Conservation (phyloP, 441 rosid genomes). For the Raphanus hybrid region DNA sequence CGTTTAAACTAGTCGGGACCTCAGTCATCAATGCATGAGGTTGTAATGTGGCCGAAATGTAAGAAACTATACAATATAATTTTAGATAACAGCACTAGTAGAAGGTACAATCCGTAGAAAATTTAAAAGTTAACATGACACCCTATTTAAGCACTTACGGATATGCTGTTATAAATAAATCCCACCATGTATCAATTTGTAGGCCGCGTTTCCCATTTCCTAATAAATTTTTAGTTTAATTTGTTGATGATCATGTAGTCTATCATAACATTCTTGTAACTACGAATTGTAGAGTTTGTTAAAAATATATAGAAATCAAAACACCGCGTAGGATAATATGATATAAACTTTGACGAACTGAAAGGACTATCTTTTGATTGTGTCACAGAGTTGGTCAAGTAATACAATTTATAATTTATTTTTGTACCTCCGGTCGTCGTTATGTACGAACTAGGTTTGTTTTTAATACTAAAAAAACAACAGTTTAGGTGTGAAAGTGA, state of each 20-base stretch:
- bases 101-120: too few species aligned
- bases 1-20: too few species aligned
- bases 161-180: neutral
- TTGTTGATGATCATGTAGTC: neutral
- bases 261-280: neutral
- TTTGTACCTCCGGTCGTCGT: neutral
- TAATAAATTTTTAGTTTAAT: neutral
- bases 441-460: conserved; percentile 7
- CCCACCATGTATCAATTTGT: neutral
- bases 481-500: conserved; percentile 21
- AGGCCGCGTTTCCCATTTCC: neutral
- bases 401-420: neutral
- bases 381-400: conserved; percentile 14
- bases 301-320: neutral
- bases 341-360: conserved; percentile 1
- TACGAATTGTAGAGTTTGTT: too few species aligned
- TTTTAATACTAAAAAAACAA: neutral
- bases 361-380: neutral
- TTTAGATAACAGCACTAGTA: too few species aligned
- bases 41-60: too few species aligned
- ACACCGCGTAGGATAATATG: neutral
- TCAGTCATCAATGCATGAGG: too few species aligned
- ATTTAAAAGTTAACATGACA: too few species aligned
- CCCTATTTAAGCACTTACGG: too few species aligned
- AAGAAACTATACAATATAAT: too few species aligned